Base-by-base conservation (phyloP, 495 filamentous ascomycete genomes). In the Xylaria palmicola region DNA sequence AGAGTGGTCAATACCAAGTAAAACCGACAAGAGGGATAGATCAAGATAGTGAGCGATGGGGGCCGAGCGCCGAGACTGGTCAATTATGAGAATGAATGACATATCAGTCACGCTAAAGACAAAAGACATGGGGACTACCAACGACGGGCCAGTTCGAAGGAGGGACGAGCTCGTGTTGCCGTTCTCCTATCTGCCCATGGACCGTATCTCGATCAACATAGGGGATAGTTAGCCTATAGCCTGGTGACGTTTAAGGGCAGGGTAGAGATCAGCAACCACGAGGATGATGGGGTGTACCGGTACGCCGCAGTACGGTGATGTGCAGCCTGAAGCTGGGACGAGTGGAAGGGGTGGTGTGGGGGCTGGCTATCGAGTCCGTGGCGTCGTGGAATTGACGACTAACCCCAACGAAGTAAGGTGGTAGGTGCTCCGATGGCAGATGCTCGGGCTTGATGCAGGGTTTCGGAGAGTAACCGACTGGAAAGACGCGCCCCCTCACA, bases 331-430 rank as follows among this genome's bases (percentile, higher is more conserved):
- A n/a, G n/a, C n/a, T n/a, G n/a, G n/a, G n/a, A n/a, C n/a, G n/a
- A n/a, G 47, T 32, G 47, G 47, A 30, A 29, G 30, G 47, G 47
- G 47, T 26, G 29, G n/a, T 51, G 48, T 17, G 13, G 6, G 32
- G 6, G 13, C 32, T 36, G 6, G 13, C 32, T 36, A 13, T 13
- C 13, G 32, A 36, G 32, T 36, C 34, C 22, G 48, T 51, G 48
- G 48, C 48, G 48, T 51, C 8, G 47, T 50, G 47, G 47, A 50
- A 50, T 34, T n/a, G n/a, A n/a, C n/a, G n/a, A n/a, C n/a, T n/a
- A n/a, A n/a, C n/a, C n/a, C n/a, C n/a, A n/a, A n/a, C n/a, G n/a
- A n/a, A n/a, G n/a, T n/a, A n/a, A n/a, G 47, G 32, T 32, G 3
- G 17, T 9, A 22, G 24, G 24, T 47, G 20, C 40, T 19, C 4